Evolutionary conservation across 2,329 filamentous ascomycete species (phyloP).

Genomic region (Colletotrichum sublineola): DNA sequence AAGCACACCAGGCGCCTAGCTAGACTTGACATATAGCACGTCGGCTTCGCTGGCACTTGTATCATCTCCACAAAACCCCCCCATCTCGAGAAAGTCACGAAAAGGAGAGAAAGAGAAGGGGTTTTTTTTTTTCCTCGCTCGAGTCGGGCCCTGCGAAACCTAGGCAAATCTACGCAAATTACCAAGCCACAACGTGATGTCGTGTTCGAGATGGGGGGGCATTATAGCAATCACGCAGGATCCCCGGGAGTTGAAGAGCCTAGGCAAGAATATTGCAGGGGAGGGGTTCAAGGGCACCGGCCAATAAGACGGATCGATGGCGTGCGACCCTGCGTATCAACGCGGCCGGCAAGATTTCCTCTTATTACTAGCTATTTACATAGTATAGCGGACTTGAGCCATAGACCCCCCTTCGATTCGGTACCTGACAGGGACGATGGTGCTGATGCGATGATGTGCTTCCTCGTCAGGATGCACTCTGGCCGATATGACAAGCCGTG

Average conservation of each 20-base stretch:
- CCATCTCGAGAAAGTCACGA: background rate
- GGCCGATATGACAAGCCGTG: background rate
- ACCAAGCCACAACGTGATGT: background rate
- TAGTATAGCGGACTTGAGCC: background rate
- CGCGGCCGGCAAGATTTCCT: background rate
- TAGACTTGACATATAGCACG: background rate
- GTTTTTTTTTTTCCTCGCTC: background rate
- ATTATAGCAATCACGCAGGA: background rate
- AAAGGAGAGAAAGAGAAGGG: background rate
- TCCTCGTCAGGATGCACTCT: background rate
- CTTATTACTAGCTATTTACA: too few species aligned
- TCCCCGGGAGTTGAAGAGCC: background rate
- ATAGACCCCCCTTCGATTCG: background rate
- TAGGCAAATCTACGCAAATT: background rate
- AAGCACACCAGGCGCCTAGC: background rate
- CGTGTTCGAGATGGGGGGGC: background rate
- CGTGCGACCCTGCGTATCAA: background rate
- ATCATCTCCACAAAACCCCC: too few species aligned
- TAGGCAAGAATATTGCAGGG: background rate
- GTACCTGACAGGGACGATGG: background rate
- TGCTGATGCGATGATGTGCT: background rate
- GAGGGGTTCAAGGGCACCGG: background rate
- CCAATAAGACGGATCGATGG: background rate
- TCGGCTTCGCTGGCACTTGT: background rate
- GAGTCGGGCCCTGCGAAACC: background rate